Evolutionary conservation across 768 basidiomycete genomes (phyloP), one percentile per base, ranked within the genome.

Genomic region (Tricholoma hemisulphureum): DNA sequence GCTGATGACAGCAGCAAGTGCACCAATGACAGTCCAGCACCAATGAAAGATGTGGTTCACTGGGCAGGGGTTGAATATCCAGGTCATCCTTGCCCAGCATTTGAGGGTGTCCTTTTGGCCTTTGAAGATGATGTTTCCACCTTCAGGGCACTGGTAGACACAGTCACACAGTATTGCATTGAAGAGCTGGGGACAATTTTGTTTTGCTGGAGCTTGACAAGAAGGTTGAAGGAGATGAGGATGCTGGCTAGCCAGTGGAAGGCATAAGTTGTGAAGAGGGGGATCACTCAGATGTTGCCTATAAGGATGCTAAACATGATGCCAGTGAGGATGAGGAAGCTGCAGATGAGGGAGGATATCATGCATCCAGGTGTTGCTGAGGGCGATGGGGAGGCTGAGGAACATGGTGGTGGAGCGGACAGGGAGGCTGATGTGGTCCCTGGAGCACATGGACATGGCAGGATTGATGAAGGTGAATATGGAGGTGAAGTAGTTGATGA

Each of bases 211-310:
- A 34, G 31, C 16, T n/a, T 51, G 29, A 32, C 31, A 9, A 23
- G 50, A 10, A 29, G 50, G 50, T 32, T 13, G 50, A 34, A 51
- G 13, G 50, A 51, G 50, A 51, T 29, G n/a, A 51, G 31, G 18
- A 14, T 52, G 31, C 31, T 52, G 28, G 51, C 51, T 9, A 52
- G 31, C 51, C 51, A 52, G 51, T 52, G 51, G 51, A 24, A 20
- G 51, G 51, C 8, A 31, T 52, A 52, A 9, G 24, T 31, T 18
- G 13, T 3, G 18, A 52, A 52, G 32, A 52, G 51, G 31, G 14
- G 6, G 31, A 34, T 35, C 21, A 31, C 51, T 31, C 51, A 52
- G 51, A 35, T 10, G 18, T 52, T 31, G 18, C 51, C 51, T 4
- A 31, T 52, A 11, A 52, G 31, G 51, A 35, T 24, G 51, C 51